Evolutionary conservation across 768 basidiomycete species (phyloP).

Genomic region (Phylloporus rhodoxanthus): DNA sequence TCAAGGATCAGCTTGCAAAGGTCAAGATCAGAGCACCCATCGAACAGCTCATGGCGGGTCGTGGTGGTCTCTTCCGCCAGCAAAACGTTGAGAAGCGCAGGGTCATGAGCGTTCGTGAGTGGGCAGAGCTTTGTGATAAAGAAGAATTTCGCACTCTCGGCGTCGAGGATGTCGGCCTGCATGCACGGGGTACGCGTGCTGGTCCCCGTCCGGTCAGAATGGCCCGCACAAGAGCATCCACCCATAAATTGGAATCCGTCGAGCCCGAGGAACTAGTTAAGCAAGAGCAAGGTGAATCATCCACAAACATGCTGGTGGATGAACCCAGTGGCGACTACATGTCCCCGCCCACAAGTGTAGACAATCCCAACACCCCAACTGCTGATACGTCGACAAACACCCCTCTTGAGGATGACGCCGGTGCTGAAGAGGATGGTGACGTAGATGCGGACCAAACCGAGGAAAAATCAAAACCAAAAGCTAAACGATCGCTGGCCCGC

Average conservation of each 20-base stretch:
- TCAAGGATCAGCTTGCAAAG: conserved; percentile 61
- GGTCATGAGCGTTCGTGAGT: conserved; percentile 80
- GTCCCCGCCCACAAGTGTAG: conserved; percentile 28
- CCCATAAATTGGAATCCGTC: conserved; percentile 36
- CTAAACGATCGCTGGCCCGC: conserved; percentile 40
- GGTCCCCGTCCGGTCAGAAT: conserved; percentile 34
- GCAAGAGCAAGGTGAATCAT: conserved; percentile 36
- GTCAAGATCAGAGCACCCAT: conserved; percentile 88
- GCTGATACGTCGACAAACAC: conserved; percentile 2
- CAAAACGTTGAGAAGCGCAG: conserved; percentile 88
- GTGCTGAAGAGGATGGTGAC: conserved; percentile 15
- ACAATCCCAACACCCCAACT: conserved; percentile 18
- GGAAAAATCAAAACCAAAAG: conserved; percentile 35
- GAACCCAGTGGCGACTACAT: conserved; percentile 11
- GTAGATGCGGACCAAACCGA: conserved; percentile 25
- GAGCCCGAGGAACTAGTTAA: conserved; percentile 43
- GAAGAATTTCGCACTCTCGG: conserved; percentile 72
- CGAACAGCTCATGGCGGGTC: conserved; percentile 87
- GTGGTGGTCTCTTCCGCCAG: conserved; percentile 80
- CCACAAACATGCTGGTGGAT: conserved; percentile 3
- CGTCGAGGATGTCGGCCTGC: conserved; percentile 58
- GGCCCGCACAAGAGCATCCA: conserved; percentile 39
- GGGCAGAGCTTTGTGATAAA: conserved; percentile 70
- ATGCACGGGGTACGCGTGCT: conserved; percentile 37
- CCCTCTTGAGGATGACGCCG: conserved; percentile 8